These are phyloP conservation scores for Penicillium turbatum DNA, from an alignment of 495 filamentous ascomycete genomes.

Conservation along the genomic window DNA sequence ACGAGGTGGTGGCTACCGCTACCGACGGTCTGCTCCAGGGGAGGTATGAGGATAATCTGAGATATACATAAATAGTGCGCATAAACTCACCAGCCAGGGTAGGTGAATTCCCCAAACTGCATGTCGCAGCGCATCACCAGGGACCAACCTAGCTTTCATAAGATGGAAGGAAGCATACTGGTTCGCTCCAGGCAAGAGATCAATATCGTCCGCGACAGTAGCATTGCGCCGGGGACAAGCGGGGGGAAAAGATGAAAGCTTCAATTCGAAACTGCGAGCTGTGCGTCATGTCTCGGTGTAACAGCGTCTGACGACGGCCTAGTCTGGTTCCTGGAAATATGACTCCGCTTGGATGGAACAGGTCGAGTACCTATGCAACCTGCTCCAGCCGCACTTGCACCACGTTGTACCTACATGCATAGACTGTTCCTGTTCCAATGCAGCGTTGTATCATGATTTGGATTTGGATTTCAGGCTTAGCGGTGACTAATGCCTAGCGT, in stretches of 20 bases:
- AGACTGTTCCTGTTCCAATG: conserved; percentile 2
- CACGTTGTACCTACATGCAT: conserved; percentile 5
- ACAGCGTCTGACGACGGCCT: neutral
- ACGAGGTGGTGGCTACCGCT: conserved; percentile 18
- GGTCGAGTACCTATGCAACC: neutral
- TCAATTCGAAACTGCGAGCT: neutral
- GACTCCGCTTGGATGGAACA: neutral
- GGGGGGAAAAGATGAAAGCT: neutral
- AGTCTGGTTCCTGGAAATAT: conserved; percentile 5
- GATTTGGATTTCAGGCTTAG: neutral
- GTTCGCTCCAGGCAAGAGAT: neutral
- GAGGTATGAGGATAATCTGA: no score
- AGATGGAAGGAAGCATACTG: neutral
- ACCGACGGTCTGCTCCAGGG: conserved; percentile 5
- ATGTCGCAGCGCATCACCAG: neutral
- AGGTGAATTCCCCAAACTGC: neutral
- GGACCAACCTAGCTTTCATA: neutral
- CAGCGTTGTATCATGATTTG: conserved; percentile 6
- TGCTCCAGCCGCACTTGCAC: neutral
- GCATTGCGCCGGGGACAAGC: neutral
- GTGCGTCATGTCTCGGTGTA: neutral
- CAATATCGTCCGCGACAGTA: neutral
- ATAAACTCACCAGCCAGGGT: no score
- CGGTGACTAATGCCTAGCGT: neutral
- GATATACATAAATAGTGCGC: no score